Base-by-base conservation (phyloP, 805 yeast species). In the Candida krabiensis region DNA sequence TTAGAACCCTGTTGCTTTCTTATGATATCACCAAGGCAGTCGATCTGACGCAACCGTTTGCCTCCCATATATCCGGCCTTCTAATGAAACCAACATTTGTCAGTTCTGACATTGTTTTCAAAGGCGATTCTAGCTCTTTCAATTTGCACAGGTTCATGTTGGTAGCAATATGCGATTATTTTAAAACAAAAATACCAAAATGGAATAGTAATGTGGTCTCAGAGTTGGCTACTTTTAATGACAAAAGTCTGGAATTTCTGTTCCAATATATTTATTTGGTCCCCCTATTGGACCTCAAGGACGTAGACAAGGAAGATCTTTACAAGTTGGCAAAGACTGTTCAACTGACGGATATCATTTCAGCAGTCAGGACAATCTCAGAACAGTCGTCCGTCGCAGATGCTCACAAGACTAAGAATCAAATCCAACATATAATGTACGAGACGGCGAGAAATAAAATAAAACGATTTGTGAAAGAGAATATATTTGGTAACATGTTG, bases 1-100 rank as follows among this genome's bases (percentile, higher is more conserved):
- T 86, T 19, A 60, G 89, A 31, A 71, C 73, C 28, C 56, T 83
- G 15, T 60, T 86, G 35, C 53, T 80, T 14, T 67, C 75, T 28
- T 80, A 69, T 53, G 89, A 83, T 54, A 73, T 84, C 30, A 75
- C 86, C 5, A 85, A 81, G 50, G 77, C 80, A 0, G 81, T 80
- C 12, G 89, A 85, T 56, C 59, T 70, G 11, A 67, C 70, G 11
- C 85, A 83, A 53, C 91, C 93, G 2, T 86, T 83, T 65, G 85
- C 86, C 2, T 70, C 81, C 2, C 88, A 82, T 57, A 61, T 86
- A 15, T 69, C 89, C 2, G 67, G 79, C 3, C 57, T 81, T 15
- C 32, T 66, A 22, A 26, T 23, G 2, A 46, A 47, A 23, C 54
- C 57, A 15, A 56, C 44, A 28, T 52, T 60, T n/a, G 43, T 49